These are phyloP conservation scores for Wickerhamomyces mucosus DNA, from an alignment of 805 yeast species.

Conservation along the genomic window DNA sequence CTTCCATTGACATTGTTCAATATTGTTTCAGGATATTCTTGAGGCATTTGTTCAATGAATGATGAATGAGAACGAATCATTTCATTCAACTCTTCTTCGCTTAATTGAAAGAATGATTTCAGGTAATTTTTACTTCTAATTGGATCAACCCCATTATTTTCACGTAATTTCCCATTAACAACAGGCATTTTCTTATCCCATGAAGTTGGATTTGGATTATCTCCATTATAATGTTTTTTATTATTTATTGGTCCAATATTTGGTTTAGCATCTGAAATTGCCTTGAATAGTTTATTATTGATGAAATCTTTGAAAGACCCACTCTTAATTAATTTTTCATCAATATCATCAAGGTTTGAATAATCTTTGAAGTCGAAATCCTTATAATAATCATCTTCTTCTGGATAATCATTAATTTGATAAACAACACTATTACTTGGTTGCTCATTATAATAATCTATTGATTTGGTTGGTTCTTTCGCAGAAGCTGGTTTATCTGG, in stretches of 20 bases:
- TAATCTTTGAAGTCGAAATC: slow-evolving; percentile 10
- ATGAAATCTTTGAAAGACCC: slow-evolving; percentile 11
- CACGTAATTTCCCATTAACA: slow-evolving; percentile 16
- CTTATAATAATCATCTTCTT: slow-evolving; percentile 12
- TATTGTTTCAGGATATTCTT: slow-evolving; percentile 29
- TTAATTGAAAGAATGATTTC: slow-evolving; percentile 9
- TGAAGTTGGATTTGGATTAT: slow-evolving; percentile 8
- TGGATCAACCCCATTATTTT: slow-evolving; percentile 16
- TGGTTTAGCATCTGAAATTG: slow-evolving; percentile 12
- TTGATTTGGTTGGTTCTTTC: slow-evolving; percentile 4
- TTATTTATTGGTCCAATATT: slow-evolving; percentile 12
- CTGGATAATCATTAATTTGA: slow-evolving; percentile 7
- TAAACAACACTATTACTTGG: slow-evolving; percentile 4
- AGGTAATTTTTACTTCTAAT: slow-evolving; percentile 17
- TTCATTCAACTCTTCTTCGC: slow-evolving; percentile 8
- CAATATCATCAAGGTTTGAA: slow-evolving; percentile 5
- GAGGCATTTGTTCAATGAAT: slow-evolving; percentile 26
- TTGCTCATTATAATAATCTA: slow-evolving; percentile 1
- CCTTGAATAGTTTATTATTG: slow-evolving; percentile 9
- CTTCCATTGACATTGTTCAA: slow-evolving; percentile 30
- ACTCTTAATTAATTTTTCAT: slow-evolving; percentile 6
- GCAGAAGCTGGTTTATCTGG: too few species aligned
- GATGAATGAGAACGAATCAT: slow-evolving; percentile 13
- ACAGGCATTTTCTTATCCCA: slow-evolving; percentile 17
- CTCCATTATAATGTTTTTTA: slow-evolving; percentile 13